phyloP scores from a whole-genome alignment of 2,329 filamentous ascomycete species.

The Fusarium marasasianum region DNA sequence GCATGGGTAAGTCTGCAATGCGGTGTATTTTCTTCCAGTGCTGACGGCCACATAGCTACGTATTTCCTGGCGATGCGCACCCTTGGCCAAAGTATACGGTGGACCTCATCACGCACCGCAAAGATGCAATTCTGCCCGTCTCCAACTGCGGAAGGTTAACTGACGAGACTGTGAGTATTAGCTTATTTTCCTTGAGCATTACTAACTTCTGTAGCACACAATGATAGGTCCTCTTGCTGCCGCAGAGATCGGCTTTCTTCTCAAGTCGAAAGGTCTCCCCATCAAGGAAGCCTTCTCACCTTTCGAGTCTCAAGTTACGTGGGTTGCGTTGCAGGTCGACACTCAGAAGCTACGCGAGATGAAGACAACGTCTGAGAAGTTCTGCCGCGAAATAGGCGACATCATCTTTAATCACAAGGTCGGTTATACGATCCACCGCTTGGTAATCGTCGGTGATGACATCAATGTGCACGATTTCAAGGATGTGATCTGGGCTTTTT shows the following conservation, averaged over 20 bases:
- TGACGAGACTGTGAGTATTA: background rate
- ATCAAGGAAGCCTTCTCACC: conserved; percentile 55
- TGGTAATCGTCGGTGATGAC: conserved; percentile 58
- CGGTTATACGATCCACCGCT: conserved; percentile 56
- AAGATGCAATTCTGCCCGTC: conserved; percentile 23
- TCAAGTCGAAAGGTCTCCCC: conserved; percentile 47
- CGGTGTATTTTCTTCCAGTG: no score
- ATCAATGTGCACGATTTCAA: conserved; percentile 57
- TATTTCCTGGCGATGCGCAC: background rate
- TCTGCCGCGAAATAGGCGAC: conserved; percentile 15
- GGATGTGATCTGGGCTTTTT: conserved; percentile 60
- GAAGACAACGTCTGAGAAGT: conserved; percentile 10
- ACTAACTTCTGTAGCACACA: conserved; percentile 15
- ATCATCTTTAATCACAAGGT: conserved; percentile 14
- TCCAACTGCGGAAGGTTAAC: conserved; percentile 21
- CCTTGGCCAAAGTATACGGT: conserved; percentile 15
- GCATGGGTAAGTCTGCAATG: conserved; percentile 28
- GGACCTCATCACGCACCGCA: conserved; percentile 23
- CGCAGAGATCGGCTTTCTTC: conserved; percentile 1
- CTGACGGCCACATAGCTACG: background rate
- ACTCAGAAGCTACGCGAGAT: conserved; percentile 61
- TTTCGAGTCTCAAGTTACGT: conserved; percentile 58
- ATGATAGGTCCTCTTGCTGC: conserved; percentile 33
- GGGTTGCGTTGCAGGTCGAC: conserved; percentile 65
- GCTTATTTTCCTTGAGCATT: fast-evolving